Evolutionary conservation across 305 asterid genomes (phyloP).

Genomic region (Fraxinus sp.): DNA sequence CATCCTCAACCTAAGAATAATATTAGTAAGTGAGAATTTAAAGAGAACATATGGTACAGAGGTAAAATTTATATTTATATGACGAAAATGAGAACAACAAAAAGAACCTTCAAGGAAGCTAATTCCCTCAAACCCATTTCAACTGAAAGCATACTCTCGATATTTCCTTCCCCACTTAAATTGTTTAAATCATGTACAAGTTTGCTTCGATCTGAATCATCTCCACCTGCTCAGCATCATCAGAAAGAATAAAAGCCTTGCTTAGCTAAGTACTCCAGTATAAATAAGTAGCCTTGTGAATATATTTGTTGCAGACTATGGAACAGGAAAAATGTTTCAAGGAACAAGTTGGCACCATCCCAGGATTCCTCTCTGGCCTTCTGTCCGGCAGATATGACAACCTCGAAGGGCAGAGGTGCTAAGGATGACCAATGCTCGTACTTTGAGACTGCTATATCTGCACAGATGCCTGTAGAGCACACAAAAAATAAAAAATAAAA

Average conservation of each 20-base stretch:
- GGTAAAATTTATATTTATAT: neutral
- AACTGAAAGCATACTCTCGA: constrained; percentile 98
- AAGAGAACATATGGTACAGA: neutral
- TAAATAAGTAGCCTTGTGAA: constrained; percentile 14
- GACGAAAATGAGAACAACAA: neutral
- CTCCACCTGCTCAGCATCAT: constrained; percentile 61
- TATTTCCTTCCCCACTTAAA: constrained; percentile 96
- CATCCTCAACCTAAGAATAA: constrained; percentile 87
- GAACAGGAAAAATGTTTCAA: constrained; percentile 17
- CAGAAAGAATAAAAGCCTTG: constrained; percentile 23
- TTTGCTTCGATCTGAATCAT: constrained; percentile 70
- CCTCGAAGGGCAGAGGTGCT: constrained; percentile 98
- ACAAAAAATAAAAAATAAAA: neutral
- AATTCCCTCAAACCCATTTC: constrained; percentile 98
- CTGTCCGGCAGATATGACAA: constrained; percentile 95
- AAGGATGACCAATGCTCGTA: constrained; percentile 94
- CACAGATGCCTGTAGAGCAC: constrained; percentile 72
- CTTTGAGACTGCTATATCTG: constrained; percentile 80
- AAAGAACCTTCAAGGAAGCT: constrained; percentile 86
- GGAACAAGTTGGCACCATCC: constrained; percentile 57
- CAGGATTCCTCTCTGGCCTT: constrained; percentile 89
- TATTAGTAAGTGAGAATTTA: constrained; percentile 25
- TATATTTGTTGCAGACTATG: constrained; percentile 14
- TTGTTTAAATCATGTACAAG: constrained; percentile 63
- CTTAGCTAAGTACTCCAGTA: constrained; percentile 26